A percentile compares a stretch with the other conserved stretches of the same genome.
Evolutionary conservation across 1,284 basidiomycete genomes (phyloP).

Genomic region (Apiotrichum porosum): DNA sequence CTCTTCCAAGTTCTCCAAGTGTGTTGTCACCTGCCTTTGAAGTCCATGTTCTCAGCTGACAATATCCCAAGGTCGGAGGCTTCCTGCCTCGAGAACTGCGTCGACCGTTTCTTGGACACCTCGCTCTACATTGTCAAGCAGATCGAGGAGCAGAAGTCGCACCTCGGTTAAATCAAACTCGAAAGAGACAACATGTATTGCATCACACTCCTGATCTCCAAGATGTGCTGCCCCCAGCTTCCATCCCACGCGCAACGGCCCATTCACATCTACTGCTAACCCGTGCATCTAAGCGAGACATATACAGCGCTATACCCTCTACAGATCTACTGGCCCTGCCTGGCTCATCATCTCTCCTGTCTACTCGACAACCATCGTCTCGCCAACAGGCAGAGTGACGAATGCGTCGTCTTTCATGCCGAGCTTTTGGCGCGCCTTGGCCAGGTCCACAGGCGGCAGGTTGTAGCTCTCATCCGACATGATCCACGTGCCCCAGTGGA

Average conservation of each 20-base stretch:
- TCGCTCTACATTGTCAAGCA: conserved; percentile 78
- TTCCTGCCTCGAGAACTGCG: conserved; percentile 82
- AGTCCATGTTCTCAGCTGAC: background rate
- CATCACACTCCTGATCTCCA: too few species aligned
- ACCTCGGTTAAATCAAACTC: conserved; percentile 18
- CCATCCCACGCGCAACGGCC: too few species aligned
- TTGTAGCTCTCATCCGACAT: conserved; percentile 50
- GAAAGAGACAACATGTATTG: background rate
- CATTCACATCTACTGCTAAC: too few species aligned
- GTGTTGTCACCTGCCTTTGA: conserved; percentile 1
- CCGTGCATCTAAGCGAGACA: too few species aligned
- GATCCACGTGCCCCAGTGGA: conserved; percentile 53
- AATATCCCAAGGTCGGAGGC: conserved; percentile 57
- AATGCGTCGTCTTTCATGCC: conserved; percentile 32
- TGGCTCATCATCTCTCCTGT: background rate
- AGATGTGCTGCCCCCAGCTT: too few species aligned
- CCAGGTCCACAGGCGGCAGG: conserved; percentile 39
- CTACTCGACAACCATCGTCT: conserved; percentile 38
- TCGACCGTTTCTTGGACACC: conserved; percentile 91
- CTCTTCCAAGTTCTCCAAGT: conserved; percentile 74
- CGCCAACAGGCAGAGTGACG: conserved; percentile 34
- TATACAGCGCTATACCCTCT: background rate
- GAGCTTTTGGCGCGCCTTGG: conserved; percentile 33
- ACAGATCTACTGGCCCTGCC: too few species aligned
- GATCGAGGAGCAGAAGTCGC: conserved; percentile 57